A percentile compares a stretch with the other conserved stretches of the same genome.
Conservation (phyloP, 306 rosid genomes). For the Begonia fuchsioides region DNA sequence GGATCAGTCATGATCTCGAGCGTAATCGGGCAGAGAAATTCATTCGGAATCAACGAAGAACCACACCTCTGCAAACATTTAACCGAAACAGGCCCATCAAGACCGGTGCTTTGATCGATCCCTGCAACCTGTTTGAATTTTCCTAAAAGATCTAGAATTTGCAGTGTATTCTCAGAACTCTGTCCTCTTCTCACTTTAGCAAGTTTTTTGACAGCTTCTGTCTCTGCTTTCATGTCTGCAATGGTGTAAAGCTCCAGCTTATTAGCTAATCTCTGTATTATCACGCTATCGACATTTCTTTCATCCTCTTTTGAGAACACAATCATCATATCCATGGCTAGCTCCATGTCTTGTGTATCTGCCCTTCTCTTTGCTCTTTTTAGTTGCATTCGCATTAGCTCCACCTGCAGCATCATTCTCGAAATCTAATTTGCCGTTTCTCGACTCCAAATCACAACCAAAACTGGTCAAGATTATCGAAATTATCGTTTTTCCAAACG, state of each 20-base stretch:
- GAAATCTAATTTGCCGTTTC: too few species aligned
- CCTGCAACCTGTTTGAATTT: conserved; percentile 47
- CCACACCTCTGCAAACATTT: conserved; percentile 27
- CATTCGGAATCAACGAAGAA: conserved; percentile 69
- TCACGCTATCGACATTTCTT: conserved; percentile 55
- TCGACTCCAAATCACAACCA: too few species aligned
- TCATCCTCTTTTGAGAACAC: conserved; percentile 45
- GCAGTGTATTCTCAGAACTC: conserved; percentile 32
- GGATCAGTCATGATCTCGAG: conserved; percentile 89
- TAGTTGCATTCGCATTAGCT: conserved; percentile 69
- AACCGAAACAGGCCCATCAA: conserved; percentile 29
- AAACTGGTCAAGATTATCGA: too few species aligned
- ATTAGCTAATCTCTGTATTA: conserved; percentile 54
- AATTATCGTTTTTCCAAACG: too few species aligned
- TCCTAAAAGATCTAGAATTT: conserved; percentile 40
- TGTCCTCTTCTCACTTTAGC: conserved; percentile 36
- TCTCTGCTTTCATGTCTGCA: conserved; percentile 56
- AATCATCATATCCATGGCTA: conserved; percentile 87
- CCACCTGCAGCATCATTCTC: conserved; percentile 39
- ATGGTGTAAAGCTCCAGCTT: conserved; percentile 52
- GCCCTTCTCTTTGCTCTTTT: conserved; percentile 49
- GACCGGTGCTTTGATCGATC: conserved; percentile 29
- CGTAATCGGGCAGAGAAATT: conserved; percentile 79
- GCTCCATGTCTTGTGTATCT: conserved; percentile 84
- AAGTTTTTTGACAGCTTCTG: conserved; percentile 39